Evolutionary conservation across 495 filamentous ascomycete genomes (phyloP).

Genomic region (Tuber umbilicatum): DNA sequence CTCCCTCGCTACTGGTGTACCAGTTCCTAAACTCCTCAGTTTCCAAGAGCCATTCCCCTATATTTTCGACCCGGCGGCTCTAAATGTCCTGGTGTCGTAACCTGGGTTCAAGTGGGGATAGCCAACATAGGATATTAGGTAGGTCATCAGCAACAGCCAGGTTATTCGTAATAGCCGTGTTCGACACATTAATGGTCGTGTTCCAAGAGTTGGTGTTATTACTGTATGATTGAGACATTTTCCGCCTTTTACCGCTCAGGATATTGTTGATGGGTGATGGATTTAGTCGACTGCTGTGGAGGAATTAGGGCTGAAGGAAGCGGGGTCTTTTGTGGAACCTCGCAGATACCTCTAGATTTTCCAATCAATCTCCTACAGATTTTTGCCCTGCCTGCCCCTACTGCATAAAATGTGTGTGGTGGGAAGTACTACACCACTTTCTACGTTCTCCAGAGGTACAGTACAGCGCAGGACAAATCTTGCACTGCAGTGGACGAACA

Average conservation of each 20-base stretch:
- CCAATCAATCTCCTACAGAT: background rate
- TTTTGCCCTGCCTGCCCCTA: background rate
- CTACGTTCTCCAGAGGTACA: too few species aligned
- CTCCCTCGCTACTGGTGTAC: background rate
- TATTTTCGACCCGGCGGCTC: background rate
- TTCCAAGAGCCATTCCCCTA: background rate
- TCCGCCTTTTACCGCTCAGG: background rate
- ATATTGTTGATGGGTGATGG: background rate
- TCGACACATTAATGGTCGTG: background rate
- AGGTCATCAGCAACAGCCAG: background rate
- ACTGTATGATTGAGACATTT: background rate
- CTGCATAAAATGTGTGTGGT: too few species aligned
- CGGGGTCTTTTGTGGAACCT: background rate
- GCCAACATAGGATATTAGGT: background rate
- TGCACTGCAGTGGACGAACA: too few species aligned
- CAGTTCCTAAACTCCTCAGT: background rate
- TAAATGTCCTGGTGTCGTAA: background rate
- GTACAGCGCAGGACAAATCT: too few species aligned
- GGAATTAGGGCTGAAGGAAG: background rate
- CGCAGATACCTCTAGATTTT: background rate
- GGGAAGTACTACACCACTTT: too few species aligned
- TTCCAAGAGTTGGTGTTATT: background rate
- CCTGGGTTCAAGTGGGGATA: background rate
- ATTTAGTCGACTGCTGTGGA: background rate
- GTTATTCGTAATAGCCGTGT: background rate